phyloP scores from a whole-genome alignment of 2,329 filamentous ascomycete species.

The Calonectria crousiana region DNA sequence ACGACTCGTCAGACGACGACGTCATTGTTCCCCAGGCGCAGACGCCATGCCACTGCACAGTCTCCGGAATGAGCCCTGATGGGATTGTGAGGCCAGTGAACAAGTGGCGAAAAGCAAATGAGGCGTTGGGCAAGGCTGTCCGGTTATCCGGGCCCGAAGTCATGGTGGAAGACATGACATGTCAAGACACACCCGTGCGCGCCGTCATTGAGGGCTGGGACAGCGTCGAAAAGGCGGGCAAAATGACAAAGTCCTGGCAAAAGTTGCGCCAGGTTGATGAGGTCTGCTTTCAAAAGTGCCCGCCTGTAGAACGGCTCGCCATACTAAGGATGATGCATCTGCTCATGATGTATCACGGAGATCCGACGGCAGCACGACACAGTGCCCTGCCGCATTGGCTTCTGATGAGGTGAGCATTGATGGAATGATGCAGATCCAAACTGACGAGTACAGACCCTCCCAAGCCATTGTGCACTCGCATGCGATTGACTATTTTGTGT shows the following conservation, averaged over 20 bases:
- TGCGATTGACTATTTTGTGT: constrained; percentile 48
- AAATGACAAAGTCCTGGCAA: constrained; percentile 43
- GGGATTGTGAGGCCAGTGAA: constrained; percentile 4
- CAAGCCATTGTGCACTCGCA: constrained; percentile 45
- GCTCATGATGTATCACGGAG: constrained; percentile 42
- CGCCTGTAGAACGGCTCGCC: constrained; percentile 40
- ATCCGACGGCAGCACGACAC: constrained; percentile 36
- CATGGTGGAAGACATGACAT: constrained; percentile 31
- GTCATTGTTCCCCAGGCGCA: constrained; percentile 11
- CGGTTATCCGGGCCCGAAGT: constrained; percentile 31
- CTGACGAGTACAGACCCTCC: constrained; percentile 40
- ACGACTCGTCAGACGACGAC: neutral
- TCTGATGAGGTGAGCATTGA: constrained; percentile 37
- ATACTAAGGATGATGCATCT: constrained; percentile 42
- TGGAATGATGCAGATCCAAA: accelerated
- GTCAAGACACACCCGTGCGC: constrained; percentile 42
- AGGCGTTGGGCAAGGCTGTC: constrained; percentile 26
- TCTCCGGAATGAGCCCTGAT: neutral
- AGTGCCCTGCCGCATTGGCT: constrained; percentile 43
- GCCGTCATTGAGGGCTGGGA: constrained; percentile 46
- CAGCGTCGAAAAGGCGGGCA: constrained; percentile 39
- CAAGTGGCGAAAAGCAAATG: constrained; percentile 45
- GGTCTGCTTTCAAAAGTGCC: constrained; percentile 36
- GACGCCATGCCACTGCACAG: constrained; percentile 3
- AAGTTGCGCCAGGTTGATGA: constrained; percentile 44